Conservation (phyloP, 2,329 filamentous ascomycete species). For the Rhynchosporium agropyri region DNA sequence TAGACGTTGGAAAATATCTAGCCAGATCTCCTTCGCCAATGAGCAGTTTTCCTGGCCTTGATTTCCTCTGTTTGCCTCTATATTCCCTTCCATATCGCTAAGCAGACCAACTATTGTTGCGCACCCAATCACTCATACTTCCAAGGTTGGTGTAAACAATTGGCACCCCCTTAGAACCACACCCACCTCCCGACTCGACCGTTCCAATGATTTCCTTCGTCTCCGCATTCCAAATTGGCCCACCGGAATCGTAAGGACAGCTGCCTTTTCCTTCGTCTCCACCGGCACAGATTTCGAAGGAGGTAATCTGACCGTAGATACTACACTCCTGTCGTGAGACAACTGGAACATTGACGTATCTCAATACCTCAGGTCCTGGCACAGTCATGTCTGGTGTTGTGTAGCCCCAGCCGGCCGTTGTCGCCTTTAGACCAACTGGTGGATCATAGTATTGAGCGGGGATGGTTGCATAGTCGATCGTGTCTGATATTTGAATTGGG, state of each 20-base stretch:
- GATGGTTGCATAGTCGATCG: slow-evolving; percentile 30
- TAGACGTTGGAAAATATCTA: too few relatives aligned
- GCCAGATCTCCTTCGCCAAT: too few relatives aligned
- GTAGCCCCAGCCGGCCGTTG: slow-evolving; percentile 21
- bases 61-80: background rate
- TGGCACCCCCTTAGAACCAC: slow-evolving; percentile 28
- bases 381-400: slow-evolving; percentile 20
- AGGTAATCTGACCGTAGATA: slow-evolving; percentile 27
- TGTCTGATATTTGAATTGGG: slow-evolving; percentile 25
- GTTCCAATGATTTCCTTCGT: slow-evolving; percentile 29
- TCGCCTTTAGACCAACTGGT: slow-evolving; percentile 20
- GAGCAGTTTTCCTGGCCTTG: too few relatives aligned
- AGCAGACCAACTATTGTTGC: slow-evolving; percentile 19
- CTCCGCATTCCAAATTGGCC: slow-evolving; percentile 32
- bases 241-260: slow-evolving; percentile 33
- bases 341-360: slow-evolving; percentile 31
- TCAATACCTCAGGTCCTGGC: slow-evolving; percentile 21
- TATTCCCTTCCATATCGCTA: slow-evolving; percentile 11
- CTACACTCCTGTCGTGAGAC: slow-evolving; percentile 27
- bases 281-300: slow-evolving; percentile 34
- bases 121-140: slow-evolving; percentile 25
- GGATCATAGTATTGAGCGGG: slow-evolving; percentile 31
- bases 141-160: slow-evolving; percentile 32
- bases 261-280: slow-evolving; percentile 32
- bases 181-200: slow-evolving; percentile 32